Base-by-base conservation (phyloP, 176 grass and related monocot genomes). In the Lolium multiflorum region DNA sequence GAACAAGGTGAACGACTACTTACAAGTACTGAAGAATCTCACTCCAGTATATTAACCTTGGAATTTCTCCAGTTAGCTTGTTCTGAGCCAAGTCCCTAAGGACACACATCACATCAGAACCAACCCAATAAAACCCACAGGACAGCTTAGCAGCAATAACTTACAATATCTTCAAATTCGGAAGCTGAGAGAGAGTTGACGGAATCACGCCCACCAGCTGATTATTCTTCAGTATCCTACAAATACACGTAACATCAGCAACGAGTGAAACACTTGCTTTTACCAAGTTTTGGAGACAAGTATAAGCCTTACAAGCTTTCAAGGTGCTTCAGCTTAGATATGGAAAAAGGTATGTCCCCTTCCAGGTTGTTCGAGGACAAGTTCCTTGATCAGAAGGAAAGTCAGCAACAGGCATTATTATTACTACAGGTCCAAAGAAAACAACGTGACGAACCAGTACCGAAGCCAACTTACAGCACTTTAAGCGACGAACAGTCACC, bases 1-100 rank as follows among this genome's bases (percentile, higher is more conserved):
- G 49, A 89, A 55, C 54, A 35, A 11, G 49, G 39, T 49, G 6
- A 84, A 76, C 20, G 41, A 37, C 48, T 26, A 83, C 96, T 93
- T 75, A 99, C 97, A 99, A 52, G 82, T 99, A 99, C 38, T 97
- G 97, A 74, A 99, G 88, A 84, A 99, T 89, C 86, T 99, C 97
- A 57, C 92, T 99, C 97, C 97, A 99, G 56, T 97, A 99, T 15
- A 99, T 99, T n/a, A 99, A 87, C 76, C 94, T 93, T 17, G 97
- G 94, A 61, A 99, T 99, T 61, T 99, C 97, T 1, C 97, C 97
- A 75, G 74, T 97, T 35, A 99, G 71, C 62, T 90, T 91, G 69
- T 99, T 99, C 83, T 99, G 94, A 55, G 97, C 97, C 61, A 99
- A 84, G 63, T 99, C 97, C 89, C 97, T 99, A 31, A 43, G 4